phyloP scores from a whole-genome alignment of 2,329 filamentous ascomycete species.

The Clarireedia homoeocarpa region DNA sequence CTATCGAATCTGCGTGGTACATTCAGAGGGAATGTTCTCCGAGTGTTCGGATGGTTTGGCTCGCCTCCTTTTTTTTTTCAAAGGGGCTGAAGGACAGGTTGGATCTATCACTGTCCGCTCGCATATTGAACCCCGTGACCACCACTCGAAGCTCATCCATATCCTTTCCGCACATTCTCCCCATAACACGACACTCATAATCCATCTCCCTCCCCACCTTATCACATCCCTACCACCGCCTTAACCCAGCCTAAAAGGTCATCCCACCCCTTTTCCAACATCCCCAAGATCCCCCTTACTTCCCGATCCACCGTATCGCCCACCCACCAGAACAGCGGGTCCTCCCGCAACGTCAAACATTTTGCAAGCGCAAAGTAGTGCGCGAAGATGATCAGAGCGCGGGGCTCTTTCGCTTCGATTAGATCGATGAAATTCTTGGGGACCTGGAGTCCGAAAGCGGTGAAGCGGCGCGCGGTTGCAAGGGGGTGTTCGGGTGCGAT shows the following conservation, averaged over 20 bases:
- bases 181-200: not conserved
- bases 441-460: slow-evolving; percentile 12
- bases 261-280: not conserved
- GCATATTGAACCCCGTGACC: no score
- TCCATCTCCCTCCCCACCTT: not conserved
- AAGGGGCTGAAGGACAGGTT: no score
- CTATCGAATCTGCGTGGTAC: no score
- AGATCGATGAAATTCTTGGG: slow-evolving; percentile 14
- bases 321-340: slow-evolving; percentile 4
- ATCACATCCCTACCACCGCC: not conserved
- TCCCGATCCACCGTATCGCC: slow-evolving; percentile 2
- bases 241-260: not conserved
- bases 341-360: not conserved
- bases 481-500: slow-evolving; percentile 3
- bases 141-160: not conserved
- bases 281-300: not conserved
- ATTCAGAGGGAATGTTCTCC: no score
- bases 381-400: slow-evolving; percentile 19
- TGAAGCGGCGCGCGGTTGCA: slow-evolving; percentile 9
- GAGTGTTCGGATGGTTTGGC: no score
- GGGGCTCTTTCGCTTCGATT: slow-evolving; percentile 11
- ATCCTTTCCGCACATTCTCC: not conserved
- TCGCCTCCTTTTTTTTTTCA: no score
- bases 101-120: no score
- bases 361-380: slow-evolving; percentile 28